Conservation (phyloP, 139 green algal species). For the Diplosphaera chodatii region DNA sequence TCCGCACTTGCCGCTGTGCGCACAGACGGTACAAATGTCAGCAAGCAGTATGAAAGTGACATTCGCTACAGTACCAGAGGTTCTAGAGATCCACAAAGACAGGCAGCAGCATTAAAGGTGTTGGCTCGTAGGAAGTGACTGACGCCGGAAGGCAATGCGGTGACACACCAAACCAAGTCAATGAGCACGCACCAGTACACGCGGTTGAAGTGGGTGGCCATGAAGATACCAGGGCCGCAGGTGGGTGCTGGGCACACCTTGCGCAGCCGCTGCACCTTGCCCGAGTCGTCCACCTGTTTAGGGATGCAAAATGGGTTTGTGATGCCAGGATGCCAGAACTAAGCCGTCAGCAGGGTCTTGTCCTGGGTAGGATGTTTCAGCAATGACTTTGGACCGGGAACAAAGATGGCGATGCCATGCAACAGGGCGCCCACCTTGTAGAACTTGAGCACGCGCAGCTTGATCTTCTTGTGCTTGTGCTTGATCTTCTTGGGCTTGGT, state of each 20-base stretch:
- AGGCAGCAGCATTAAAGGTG: too few species aligned
- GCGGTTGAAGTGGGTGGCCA: conserved; percentile 96
- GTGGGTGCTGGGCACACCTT: conserved; percentile 87
- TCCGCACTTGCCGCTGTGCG: conserved; percentile 85
- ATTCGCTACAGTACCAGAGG: too few species aligned
- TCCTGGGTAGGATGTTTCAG: too few species aligned
- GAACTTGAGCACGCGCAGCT: conserved; percentile 64
- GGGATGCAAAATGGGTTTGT: not conserved
- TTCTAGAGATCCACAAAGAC: too few species aligned
- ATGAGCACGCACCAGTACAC: conserved; percentile 71
- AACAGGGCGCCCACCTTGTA: conserved; percentile 71
- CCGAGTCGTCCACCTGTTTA: conserved; percentile 83
- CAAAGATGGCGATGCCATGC: too few species aligned
- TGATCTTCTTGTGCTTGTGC: conserved; percentile 99
- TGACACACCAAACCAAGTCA: not conserved
- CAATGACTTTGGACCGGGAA: too few species aligned
- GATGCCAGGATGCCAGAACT: not conserved
- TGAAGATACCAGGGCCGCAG: conserved; percentile 96
- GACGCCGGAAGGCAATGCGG: too few species aligned
- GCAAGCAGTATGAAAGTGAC: too few species aligned
- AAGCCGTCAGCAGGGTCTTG: not conserved
- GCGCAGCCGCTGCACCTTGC: conserved; percentile 93
- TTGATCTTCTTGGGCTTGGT: conserved; percentile 99
- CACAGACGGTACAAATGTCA: not conserved
- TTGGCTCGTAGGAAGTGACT: too few species aligned